phyloP scores from a whole-genome alignment of 2,329 filamentous ascomycete genomes.

The Clarireedia homoeocarpa region DNA sequence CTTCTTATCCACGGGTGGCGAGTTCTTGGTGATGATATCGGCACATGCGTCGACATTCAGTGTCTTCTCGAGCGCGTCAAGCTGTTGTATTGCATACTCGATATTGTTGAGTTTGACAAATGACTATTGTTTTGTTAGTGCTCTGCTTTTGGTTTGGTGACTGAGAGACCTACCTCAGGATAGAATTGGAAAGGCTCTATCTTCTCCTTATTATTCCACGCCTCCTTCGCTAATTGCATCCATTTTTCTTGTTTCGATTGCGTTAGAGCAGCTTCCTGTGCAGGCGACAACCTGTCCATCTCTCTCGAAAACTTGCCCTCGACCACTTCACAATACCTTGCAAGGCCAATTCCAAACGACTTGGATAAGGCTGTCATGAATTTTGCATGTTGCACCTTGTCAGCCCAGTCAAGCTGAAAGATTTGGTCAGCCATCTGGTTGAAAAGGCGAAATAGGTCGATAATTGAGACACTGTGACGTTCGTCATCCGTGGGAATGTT shows the following conservation, averaged over 20 bases:
- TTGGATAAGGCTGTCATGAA: conserved; percentile 95
- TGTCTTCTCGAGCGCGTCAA: conserved; percentile 81
- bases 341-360: conserved; percentile 73
- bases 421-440: conserved; percentile 87
- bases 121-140: conserved; percentile 50
- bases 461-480: conserved; percentile 84
- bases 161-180: conserved; percentile 58
- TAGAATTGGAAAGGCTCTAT: conserved; percentile 97
- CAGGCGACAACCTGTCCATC: conserved; percentile 85
- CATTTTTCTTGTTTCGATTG: conserved; percentile 88
- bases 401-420: conserved; percentile 80
- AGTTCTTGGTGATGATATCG: conserved; percentile 67
- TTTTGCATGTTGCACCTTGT: conserved; percentile 86
- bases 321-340: conserved; percentile 83
- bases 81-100: conserved; percentile 84
- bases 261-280: conserved; percentile 70
- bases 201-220: conserved; percentile 86
- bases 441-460: conserved; percentile 91
- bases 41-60: conserved; percentile 92
- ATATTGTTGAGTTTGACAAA: conserved; percentile 98
- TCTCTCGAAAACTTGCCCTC: conserved; percentile 81
- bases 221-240: conserved; percentile 88
- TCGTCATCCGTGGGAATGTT: conserved; percentile 67
- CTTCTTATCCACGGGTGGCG: conserved; percentile 55
- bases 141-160: not conserved